Percentiles rank a stretch among this genome's conserved stretches.
Evolutionary conservation across 2,329 filamentous ascomycete species (phyloP).

Genomic region (Cladosporium austrohemisphaericum): DNA sequence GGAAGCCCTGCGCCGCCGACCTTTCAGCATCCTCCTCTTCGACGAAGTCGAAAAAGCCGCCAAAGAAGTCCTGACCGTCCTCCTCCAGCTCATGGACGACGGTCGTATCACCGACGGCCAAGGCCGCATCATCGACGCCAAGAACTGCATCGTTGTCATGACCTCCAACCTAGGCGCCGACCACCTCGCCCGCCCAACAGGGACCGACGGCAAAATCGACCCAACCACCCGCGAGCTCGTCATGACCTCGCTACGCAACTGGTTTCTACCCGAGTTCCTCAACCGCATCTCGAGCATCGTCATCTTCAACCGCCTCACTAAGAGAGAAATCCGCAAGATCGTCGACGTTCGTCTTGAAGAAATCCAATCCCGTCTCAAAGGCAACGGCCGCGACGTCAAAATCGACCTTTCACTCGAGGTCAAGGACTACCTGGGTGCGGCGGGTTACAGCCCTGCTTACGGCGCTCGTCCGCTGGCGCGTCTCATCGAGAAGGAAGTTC

Average conservation of each 20-base stretch:
- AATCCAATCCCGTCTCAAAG: conserved; percentile 83
- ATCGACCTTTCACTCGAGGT: conserved; percentile 81
- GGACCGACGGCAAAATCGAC: conserved; percentile 80
- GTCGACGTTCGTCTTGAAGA: conserved; percentile 85
- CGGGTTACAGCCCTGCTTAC: conserved; percentile 93
- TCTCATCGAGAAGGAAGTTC: conserved; percentile 93
- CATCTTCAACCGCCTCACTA: conserved; percentile 96
- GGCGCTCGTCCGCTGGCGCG: conserved; percentile 84
- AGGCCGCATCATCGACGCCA: conserved; percentile 88
- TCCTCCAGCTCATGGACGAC: conserved; percentile 99
- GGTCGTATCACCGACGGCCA: conserved; percentile 97
- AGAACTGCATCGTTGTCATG: conserved; percentile 99
- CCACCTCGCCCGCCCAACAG: conserved; percentile 75
- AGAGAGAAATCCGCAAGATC: conserved; percentile 86
- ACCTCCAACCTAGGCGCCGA: conserved; percentile 96
- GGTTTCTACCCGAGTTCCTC: conserved; percentile 97
- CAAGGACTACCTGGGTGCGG: conserved; percentile 85
- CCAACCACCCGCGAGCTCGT: conserved; percentile 81
- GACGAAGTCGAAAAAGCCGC: conserved; percentile 98
- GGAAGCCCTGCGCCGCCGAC: conserved; percentile 85
- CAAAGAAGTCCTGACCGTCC: conserved; percentile 92
- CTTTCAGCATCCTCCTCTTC: conserved; percentile 96
- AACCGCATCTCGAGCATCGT: conserved; percentile 95
- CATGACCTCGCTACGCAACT: conserved; percentile 84
- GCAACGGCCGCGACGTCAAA: conserved; percentile 79